phyloP scores from a whole-genome alignment of 73 alveolate species.

The Paramecium tetraurelia region DNA sequence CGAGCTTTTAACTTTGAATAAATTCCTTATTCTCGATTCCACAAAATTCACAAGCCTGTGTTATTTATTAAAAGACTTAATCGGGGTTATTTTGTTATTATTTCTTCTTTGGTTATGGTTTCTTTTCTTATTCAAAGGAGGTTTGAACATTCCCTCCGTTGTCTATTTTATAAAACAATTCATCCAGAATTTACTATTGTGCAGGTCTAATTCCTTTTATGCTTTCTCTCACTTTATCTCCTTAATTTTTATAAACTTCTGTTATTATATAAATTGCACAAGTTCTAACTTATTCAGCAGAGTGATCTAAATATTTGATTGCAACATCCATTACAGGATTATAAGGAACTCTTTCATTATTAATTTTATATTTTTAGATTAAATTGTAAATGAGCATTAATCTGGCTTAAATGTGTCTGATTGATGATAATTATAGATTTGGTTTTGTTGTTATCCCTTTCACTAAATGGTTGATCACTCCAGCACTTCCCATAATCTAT shows the following conservation, averaged over 20 bases:
- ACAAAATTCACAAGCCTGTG: slow-evolving; percentile 83
- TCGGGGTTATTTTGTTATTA: slow-evolving; percentile 61
- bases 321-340: slow-evolving; percentile 83
- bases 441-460: slow-evolving; percentile 51
- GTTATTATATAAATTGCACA: slow-evolving; percentile 83
- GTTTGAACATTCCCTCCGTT: slow-evolving; percentile 38
- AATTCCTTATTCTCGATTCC: slow-evolving; percentile 79
- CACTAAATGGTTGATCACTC: slow-evolving; percentile 9
- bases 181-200: slow-evolving; percentile 56
- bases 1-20: slow-evolving; percentile 74
- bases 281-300: slow-evolving; percentile 88
- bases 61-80: slow-evolving; percentile 54
- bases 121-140: slow-evolving; percentile 37
- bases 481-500: not conserved
- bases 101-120: slow-evolving; percentile 62
- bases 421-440: slow-evolving; percentile 59
- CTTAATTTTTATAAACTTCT: slow-evolving; percentile 83
- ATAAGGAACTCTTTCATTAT: slow-evolving; percentile 80
- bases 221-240: slow-evolving; percentile 69
- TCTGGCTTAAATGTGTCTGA: slow-evolving; percentile 87
- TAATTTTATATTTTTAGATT: slow-evolving; percentile 76
- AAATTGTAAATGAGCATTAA: slow-evolving; percentile 76
- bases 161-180: slow-evolving; percentile 51
- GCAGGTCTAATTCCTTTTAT: slow-evolving; percentile 59
- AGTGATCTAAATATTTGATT: slow-evolving; percentile 72